Evolutionary conservation across 768 basidiomycete genomes (phyloP).

Genomic region (Suillus decipiens): DNA sequence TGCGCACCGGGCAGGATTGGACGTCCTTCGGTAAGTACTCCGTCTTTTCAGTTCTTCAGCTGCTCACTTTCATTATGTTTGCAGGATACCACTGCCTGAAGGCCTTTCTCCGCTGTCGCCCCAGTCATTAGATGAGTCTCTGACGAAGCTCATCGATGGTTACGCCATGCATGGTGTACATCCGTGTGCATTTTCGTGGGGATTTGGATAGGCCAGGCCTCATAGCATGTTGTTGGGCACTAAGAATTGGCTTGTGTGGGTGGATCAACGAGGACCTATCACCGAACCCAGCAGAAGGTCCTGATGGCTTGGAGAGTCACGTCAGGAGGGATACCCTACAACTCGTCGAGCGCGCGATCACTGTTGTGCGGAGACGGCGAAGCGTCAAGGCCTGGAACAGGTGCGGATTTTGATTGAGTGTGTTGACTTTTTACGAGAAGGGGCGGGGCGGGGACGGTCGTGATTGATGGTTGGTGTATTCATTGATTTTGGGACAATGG

Average conservation of each 20-base stretch:
- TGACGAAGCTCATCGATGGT: slow-evolving; percentile 61
- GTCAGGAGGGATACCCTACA: slow-evolving; percentile 53
- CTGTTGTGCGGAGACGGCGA: slow-evolving; percentile 69
- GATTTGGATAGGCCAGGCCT: slow-evolving; percentile 94
- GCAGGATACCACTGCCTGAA: slow-evolving; percentile 87
- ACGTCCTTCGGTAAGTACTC: too few relatives aligned
- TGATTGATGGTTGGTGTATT: neutral
- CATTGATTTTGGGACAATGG: neutral
- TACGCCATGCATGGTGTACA: slow-evolving; percentile 76
- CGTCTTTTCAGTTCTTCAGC: neutral
- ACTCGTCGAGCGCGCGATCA: slow-evolving; percentile 73
- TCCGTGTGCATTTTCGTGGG: slow-evolving; percentile 90
- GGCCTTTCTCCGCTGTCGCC: slow-evolving; percentile 75
- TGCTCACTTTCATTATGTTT: slow-evolving; percentile 6
- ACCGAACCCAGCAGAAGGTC: slow-evolving; percentile 1
- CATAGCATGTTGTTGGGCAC: slow-evolving; percentile 89
- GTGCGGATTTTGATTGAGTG: slow-evolving; percentile 82
- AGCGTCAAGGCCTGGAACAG: slow-evolving; percentile 94
- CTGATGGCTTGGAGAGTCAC: slow-evolving; percentile 7
- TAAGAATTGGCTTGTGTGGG: slow-evolving; percentile 88
- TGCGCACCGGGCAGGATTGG: too few relatives aligned
- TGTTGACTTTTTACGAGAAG: slow-evolving; percentile 55
- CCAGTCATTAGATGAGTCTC: slow-evolving; percentile 60
- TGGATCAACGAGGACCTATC: slow-evolving; percentile 45
- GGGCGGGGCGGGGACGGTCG: neutral